These are phyloP conservation scores for Rhizophagus clarus DNA, from an alignment of 192 early-diverging fungal genomes.

Conservation along the genomic window DNA sequence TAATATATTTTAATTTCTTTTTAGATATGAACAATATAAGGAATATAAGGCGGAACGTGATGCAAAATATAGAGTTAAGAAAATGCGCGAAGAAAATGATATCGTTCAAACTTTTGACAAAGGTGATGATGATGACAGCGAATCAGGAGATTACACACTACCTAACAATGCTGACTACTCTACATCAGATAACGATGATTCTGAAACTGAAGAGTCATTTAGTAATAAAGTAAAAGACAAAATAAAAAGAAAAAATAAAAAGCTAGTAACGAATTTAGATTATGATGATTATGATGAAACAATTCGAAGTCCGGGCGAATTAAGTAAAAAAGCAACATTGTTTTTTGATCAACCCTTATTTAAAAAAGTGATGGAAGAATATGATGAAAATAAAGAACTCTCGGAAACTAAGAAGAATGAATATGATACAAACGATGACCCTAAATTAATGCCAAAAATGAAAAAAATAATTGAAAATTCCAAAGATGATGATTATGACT, in stretches of 20 bases:
- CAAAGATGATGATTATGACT: background rate
- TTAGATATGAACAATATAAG: slow-evolving; percentile 71
- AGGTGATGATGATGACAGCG: slow-evolving; percentile 43
- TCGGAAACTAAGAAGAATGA: slow-evolving; percentile 44
- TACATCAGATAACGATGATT: slow-evolving; percentile 41
- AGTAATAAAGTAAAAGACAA: slow-evolving; percentile 23
- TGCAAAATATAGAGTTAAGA: slow-evolving; percentile 73
- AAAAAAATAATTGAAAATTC: slow-evolving; percentile 44
- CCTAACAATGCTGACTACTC: slow-evolving; percentile 6
- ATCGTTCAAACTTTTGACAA: slow-evolving; percentile 61
- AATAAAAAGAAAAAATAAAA: slow-evolving; percentile 36
- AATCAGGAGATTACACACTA: slow-evolving; percentile 6
- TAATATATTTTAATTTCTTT: slow-evolving; percentile 42
- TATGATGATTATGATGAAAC: slow-evolving; percentile 47
- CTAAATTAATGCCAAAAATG: background rate
- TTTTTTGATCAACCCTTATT: slow-evolving; percentile 98
- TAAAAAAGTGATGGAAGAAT: slow-evolving; percentile 59
- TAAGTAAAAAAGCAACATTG: slow-evolving; percentile 84
- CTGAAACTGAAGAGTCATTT: slow-evolving; percentile 39
- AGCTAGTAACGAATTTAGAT: slow-evolving; percentile 47
- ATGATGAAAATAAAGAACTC: slow-evolving; percentile 61
- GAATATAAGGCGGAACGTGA: slow-evolving; percentile 75
- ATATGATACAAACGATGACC: slow-evolving; percentile 43
- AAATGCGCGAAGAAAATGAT: slow-evolving; percentile 66
- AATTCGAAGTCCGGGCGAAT: slow-evolving; percentile 48